These are phyloP conservation scores for Claviceps capensis DNA, from an alignment of 2,329 filamentous ascomycete species.

Conservation along the genomic window DNA sequence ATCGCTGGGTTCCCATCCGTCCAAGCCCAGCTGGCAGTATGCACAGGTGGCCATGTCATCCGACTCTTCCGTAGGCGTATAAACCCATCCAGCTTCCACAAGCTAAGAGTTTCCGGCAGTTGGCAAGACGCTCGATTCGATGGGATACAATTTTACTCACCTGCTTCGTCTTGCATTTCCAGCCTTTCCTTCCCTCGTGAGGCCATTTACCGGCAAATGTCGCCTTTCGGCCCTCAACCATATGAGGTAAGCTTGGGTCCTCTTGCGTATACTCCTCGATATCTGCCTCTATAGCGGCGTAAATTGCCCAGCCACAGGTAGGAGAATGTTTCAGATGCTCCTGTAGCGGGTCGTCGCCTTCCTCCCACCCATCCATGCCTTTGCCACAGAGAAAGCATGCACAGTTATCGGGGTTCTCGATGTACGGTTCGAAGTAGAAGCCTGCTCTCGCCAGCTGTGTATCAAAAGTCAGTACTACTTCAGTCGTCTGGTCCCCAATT, in stretches of 20 bases:
- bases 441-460: constrained; percentile 73
- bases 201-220: constrained; percentile 85
- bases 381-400: constrained; percentile 79
- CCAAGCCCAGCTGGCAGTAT: constrained; percentile 79
- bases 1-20: constrained; percentile 89
- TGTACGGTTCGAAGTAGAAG: constrained; percentile 73
- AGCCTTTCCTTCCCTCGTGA: constrained; percentile 74
- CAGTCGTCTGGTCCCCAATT: not conserved
- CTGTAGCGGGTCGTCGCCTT: constrained; percentile 64
- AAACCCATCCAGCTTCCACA: constrained; percentile 87
- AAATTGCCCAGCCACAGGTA: constrained; percentile 78
- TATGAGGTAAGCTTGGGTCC: constrained; percentile 57
- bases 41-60: constrained; percentile 84
- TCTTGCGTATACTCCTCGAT: constrained; percentile 50
- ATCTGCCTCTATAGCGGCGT: constrained; percentile 46
- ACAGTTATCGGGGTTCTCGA: constrained; percentile 71
- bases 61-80: constrained; percentile 68
- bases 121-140: not conserved
- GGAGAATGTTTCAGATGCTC: constrained; percentile 79
- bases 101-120: constrained; percentile 37
- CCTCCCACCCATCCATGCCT: constrained; percentile 83
- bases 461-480: constrained; percentile 11
- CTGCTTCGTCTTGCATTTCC: constrained; percentile 83
- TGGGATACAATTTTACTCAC: constrained; percentile 29
- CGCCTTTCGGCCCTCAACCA: constrained; percentile 63